Percentiles rank a stretch among this genome's conserved stretches.
Evolutionary conservation across 2,329 filamentous ascomycete species (phyloP).

Genomic region (Xylaria sp.): DNA sequence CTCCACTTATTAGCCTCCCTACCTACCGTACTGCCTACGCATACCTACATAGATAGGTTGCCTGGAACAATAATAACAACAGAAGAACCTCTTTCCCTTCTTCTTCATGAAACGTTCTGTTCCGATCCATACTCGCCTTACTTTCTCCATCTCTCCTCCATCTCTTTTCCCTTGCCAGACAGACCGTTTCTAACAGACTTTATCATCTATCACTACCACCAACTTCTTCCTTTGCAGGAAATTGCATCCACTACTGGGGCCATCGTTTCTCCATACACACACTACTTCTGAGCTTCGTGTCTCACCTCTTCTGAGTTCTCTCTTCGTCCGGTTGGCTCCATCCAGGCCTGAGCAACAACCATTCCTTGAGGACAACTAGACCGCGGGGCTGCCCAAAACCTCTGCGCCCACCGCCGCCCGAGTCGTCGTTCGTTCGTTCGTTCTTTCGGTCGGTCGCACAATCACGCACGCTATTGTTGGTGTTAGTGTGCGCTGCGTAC

Average conservation of each 20-base stretch:
- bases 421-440: conserved; percentile 12
- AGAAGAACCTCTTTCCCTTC: background rate
- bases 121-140: background rate
- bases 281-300: background rate
- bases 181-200: background rate
- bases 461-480: conserved; percentile 35
- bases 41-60: background rate
- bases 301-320: background rate
- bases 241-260: background rate
- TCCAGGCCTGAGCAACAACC: conserved; percentile 6
- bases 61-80: background rate
- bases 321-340: conserved; percentile 4
- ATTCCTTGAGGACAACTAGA: conserved; percentile 5
- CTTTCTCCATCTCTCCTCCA: background rate
- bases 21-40: background rate
- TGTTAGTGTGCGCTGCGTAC: conserved; percentile 25
- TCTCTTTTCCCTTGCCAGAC: background rate
- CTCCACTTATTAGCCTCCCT: conserved; percentile 13
- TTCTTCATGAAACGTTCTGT: background rate
- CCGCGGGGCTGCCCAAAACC: conserved; percentile 32
- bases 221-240: background rate
- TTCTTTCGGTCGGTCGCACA: conserved; percentile 25
- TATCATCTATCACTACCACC: background rate
- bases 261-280: background rate
- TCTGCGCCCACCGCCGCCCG: conserved; percentile 31